These are phyloP conservation scores for Auricularia heimuer DNA, from an alignment of 768 basidiomycete species.

Conservation along the genomic window DNA sequence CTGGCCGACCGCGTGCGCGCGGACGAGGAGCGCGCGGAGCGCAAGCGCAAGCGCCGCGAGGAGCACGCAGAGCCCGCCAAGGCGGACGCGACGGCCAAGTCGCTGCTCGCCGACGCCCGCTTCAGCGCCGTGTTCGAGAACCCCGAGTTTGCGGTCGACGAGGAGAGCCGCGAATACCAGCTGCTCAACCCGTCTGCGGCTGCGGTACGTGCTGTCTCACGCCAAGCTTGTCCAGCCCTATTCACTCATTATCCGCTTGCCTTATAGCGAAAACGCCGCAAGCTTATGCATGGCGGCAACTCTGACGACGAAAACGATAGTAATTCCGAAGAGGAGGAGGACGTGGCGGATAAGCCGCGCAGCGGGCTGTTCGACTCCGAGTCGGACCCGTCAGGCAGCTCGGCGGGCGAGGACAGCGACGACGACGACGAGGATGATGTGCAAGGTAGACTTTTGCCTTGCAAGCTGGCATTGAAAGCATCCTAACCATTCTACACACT, in stretches of 20 bases:
- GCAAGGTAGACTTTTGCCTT: constrained; percentile 7
- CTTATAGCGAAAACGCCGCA: constrained; percentile 2
- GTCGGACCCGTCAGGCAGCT: constrained; percentile 15
- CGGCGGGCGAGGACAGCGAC: constrained; percentile 14
- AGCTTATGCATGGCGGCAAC: constrained; percentile 5
- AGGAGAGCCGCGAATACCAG: constrained; percentile 78
- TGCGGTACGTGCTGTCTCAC: constrained; percentile 35
- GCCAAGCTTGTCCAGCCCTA: constrained; percentile 5
- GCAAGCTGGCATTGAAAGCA: background rate
- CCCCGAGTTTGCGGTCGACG: constrained; percentile 87
- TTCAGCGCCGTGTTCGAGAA: constrained; percentile 88
- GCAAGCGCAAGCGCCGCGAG: constrained; percentile 21
- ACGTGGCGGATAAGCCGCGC: constrained; percentile 56
- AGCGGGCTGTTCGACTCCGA: constrained; percentile 21
- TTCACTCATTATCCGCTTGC: background rate
- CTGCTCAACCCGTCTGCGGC: constrained; percentile 82
- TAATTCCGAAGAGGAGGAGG: constrained; percentile 84
- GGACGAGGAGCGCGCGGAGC: constrained; percentile 24
- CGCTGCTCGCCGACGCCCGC: constrained; percentile 72
- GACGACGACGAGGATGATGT: constrained; percentile 13
- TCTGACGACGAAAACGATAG: constrained; percentile 20
- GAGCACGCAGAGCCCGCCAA: constrained; percentile 11
- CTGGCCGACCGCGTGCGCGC: constrained; percentile 76
- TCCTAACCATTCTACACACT: background rate
- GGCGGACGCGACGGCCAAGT: constrained; percentile 26